Evolutionary conservation across 352 stramenopile species (phyloP), one percentile per base, ranked within the genome.

Genomic region (Saprolegnia diclina): DNA sequence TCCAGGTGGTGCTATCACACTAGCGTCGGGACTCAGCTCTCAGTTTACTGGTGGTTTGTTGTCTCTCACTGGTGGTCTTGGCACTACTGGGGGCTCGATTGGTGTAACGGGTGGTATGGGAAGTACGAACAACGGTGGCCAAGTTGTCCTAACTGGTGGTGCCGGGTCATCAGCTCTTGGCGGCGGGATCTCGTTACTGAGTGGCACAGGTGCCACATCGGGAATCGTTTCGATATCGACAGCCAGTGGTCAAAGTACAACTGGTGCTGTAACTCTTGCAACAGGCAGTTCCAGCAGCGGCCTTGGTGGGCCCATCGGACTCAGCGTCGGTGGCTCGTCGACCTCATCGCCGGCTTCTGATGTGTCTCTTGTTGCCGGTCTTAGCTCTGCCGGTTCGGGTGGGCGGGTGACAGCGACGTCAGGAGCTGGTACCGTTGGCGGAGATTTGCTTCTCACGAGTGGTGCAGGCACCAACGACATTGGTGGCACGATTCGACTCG

Each of bases 1-100:
- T 87, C 74, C 81, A 86, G 7, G 88, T 77, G 37, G 72, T 71
- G 22, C 67, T 90, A 87, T 70, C 79, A 21, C n/a, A 7, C 35
- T 69, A 11, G 53, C 45, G 7, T n/a, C 45, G 7, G 63, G 63
- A 24, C 18, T 50, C n/a, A 64, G 56, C 35, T 52, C 35, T 26
- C 56, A 35, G n/a, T 64, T 38, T 10, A 64, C 56, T 50, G 56
- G 56, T 52, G 26, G 18, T 59, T 16, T 1, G 87, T 50, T 11
- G 84, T 69, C 61, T 65, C 48, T 35, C 63, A 54, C 5, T 76
- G 80, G 4, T 80, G 77, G 18, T 72, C 35, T 26, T 80, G 38
- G 67, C 55, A 57, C 55, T 0, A 70, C 68, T 22, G 76, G 76
- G 6, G 72, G 65, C 37, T 70, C 76, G n/a, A 48, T 65, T 42